Evolutionary conservation across 768 basidiomycete species (phyloP).

Genomic region (Russula abietina): DNA sequence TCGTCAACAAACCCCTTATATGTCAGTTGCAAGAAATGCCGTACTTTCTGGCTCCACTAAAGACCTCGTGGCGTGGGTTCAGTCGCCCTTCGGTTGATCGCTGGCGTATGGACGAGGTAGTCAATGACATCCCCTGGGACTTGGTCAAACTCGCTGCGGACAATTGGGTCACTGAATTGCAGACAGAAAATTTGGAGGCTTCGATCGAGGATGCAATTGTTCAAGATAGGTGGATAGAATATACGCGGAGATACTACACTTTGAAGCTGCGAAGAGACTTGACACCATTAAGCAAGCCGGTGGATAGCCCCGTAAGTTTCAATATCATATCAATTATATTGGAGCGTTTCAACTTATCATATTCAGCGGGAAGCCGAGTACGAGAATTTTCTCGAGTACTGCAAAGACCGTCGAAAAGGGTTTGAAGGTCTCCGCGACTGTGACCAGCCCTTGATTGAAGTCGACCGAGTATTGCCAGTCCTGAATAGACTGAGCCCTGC

Average conservation of each 20-base stretch:
- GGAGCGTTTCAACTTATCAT: constrained; percentile 9
- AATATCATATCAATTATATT: background rate
- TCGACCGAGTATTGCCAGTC: constrained; percentile 44
- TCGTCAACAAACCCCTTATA: constrained; percentile 64
- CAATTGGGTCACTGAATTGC: constrained; percentile 48
- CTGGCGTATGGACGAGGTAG: constrained; percentile 36
- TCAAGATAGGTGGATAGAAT: constrained; percentile 72
- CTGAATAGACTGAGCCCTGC: constrained; percentile 57
- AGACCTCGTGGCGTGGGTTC: constrained; percentile 33
- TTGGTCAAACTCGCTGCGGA: constrained; percentile 46
- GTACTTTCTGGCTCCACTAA: constrained; percentile 65
- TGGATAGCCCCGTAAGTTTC: constrained; percentile 51
- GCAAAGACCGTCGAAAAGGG: constrained; percentile 52
- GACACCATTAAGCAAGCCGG: constrained; percentile 64
- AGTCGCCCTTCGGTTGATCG: constrained; percentile 23
- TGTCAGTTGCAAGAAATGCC: constrained; percentile 49
- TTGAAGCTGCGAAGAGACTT: constrained; percentile 56
- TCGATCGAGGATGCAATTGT: constrained; percentile 52
- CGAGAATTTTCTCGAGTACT: constrained; percentile 58
- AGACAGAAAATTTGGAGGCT: constrained; percentile 33
- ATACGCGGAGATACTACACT: constrained; percentile 62
- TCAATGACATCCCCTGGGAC: constrained; percentile 57
- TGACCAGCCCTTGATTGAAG: constrained; percentile 68
- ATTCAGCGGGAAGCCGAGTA: constrained; percentile 56
- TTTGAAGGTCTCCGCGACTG: constrained; percentile 57